phyloP scores from a whole-genome alignment of 2,329 filamentous ascomycete species.

The Leptodontidium sp. region DNA sequence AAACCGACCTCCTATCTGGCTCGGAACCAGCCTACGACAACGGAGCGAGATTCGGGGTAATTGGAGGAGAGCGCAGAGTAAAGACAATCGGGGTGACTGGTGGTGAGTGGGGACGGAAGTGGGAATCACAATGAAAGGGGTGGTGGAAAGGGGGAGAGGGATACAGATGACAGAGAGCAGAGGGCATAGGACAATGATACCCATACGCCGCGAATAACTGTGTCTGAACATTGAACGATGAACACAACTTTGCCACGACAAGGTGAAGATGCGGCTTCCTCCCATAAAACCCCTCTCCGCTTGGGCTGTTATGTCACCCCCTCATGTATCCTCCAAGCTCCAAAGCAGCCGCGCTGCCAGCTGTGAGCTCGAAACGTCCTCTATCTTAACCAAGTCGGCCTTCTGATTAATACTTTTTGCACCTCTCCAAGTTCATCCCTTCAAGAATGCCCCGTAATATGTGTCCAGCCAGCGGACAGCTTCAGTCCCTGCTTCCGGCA shows the following conservation, averaged over 20 bases:
- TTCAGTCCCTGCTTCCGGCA: slow-evolving; percentile 40
- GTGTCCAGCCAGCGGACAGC: slow-evolving; percentile 56
- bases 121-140: neutral
- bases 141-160: neutral
- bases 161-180: neutral
- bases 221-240: neutral
- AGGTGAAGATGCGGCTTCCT: neutral
- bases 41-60: neutral
- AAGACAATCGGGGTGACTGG: neutral
- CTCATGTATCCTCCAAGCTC: neutral
- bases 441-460: slow-evolving; percentile 59
- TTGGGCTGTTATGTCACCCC: too few relatives aligned
- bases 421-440: slow-evolving; percentile 26
- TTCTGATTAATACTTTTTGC: neutral
- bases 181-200: neutral
- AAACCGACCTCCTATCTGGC: neutral
- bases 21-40: slow-evolving; percentile 3
- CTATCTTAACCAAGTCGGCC: neutral
- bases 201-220: neutral
- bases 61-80: neutral
- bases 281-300: neutral
- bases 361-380: too few relatives aligned
- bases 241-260: neutral
- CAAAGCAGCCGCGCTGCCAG: neutral
- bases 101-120: neutral